These are phyloP conservation scores for Amauroascus verrucosus DNA, from an alignment of 2,329 filamentous ascomycete genomes.

Conservation along the genomic window DNA sequence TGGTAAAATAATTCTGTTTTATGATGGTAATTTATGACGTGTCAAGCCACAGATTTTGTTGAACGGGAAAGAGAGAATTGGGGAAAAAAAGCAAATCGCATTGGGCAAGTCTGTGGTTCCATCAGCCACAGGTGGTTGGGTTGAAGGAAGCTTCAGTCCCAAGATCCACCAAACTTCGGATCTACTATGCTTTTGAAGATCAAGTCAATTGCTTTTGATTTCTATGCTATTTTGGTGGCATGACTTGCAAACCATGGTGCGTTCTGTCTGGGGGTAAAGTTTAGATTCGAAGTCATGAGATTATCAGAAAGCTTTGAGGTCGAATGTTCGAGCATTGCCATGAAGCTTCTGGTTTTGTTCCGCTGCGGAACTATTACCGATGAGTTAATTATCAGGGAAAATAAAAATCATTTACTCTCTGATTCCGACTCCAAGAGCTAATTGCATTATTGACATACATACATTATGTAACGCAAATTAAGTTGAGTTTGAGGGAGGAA, in stretches of 20 bases:
- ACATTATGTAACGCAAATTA: too few species aligned
- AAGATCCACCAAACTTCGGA: not conserved
- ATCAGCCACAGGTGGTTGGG: not conserved
- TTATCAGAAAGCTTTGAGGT: not conserved
- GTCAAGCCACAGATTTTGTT: constrained; percentile 7
- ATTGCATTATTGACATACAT: too few species aligned
- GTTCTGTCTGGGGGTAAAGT: not conserved
- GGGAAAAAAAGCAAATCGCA: not conserved
- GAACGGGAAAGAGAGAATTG: not conserved
- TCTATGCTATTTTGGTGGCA: not conserved
- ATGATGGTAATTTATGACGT: constrained; percentile 5
- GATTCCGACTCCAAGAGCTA: too few species aligned
- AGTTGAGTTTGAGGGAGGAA: not conserved
- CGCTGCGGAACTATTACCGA: not conserved
- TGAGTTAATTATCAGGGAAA: not conserved
- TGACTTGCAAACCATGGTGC: not conserved
- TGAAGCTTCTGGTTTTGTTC: not conserved
- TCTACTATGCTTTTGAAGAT: not conserved
- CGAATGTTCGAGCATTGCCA: not conserved
- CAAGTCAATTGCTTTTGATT: not conserved
- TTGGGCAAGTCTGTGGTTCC: not conserved
- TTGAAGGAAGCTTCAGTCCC: not conserved
- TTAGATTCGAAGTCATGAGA: not conserved
- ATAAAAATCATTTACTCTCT: too few species aligned
- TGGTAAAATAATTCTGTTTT: not conserved